These are phyloP conservation scores for Candida sojae DNA, from an alignment of 1,139 yeast genomes.

Conservation along the genomic window DNA sequence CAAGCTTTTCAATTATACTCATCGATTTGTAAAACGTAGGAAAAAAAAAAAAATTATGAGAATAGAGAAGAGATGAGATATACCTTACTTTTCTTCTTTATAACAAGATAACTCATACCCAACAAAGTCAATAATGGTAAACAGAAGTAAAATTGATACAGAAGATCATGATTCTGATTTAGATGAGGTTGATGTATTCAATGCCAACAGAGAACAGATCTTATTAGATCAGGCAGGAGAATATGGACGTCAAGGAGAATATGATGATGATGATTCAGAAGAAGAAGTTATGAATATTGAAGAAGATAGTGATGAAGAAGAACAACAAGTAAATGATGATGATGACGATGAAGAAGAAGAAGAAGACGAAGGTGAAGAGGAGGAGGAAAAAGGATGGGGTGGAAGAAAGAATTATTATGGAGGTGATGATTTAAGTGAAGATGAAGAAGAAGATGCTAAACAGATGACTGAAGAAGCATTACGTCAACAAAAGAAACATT, in stretches of 20 bases:
- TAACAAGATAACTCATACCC: too few species aligned
- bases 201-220: constrained; percentile 63
- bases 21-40: constrained; percentile 3
- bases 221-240: constrained; percentile 60
- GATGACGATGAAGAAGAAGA: constrained; percentile 34
- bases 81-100: too few species aligned
- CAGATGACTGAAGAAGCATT: constrained; percentile 87
- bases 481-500: constrained; percentile 81
- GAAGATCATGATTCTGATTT: constrained; percentile 34
- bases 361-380: constrained; percentile 50
- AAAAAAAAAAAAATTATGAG: neutral
- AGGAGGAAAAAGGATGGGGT: constrained; percentile 78
- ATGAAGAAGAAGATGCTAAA: constrained; percentile 61
- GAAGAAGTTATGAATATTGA: constrained; percentile 30
- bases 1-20: neutral
- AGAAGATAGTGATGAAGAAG: constrained; percentile 25
- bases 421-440: constrained; percentile 78
- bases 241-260: constrained; percentile 28
- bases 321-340: constrained; percentile 33
- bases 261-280: constrained; percentile 42
- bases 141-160: constrained; percentile 15
- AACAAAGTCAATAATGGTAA: constrained; percentile 11
- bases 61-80: too few species aligned
- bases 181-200: constrained; percentile 75
- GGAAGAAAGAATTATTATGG: constrained; percentile 71